phyloP scores from a whole-genome alignment of 2,329 filamentous ascomycete genomes.

The Aspergillus arachidicola region DNA sequence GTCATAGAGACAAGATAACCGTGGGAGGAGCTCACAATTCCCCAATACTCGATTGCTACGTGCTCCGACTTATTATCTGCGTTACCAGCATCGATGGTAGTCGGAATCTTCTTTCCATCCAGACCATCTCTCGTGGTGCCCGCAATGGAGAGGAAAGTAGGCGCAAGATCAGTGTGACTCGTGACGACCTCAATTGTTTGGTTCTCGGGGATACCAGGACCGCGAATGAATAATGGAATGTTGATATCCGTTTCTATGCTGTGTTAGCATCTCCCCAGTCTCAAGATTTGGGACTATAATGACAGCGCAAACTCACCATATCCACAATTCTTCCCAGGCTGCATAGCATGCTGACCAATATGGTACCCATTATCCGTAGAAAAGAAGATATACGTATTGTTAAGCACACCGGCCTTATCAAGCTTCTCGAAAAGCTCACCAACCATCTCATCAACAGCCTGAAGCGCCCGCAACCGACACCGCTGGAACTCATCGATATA shows the following conservation, averaged over 20 bases:
- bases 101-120: constrained; percentile 57
- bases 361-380: constrained; percentile 64
- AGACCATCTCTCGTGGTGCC: constrained; percentile 50
- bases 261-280: neutral
- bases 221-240: constrained; percentile 60
- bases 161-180: constrained; percentile 65
- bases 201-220: constrained; percentile 55
- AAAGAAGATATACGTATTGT: constrained; percentile 61
- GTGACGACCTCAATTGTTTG: constrained; percentile 53
- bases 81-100: constrained; percentile 32
- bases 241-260: constrained; percentile 51
- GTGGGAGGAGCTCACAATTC: constrained; percentile 27
- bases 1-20: neutral
- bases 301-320: constrained; percentile 49
- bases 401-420: constrained; percentile 42
- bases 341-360: constrained; percentile 59
- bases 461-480: constrained; percentile 51
- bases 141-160: constrained; percentile 56
- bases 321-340: constrained; percentile 59
- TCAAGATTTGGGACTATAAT: no score
- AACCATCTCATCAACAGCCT: constrained; percentile 58
- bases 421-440: constrained; percentile 47
- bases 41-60: constrained; percentile 63
- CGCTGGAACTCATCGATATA: constrained; percentile 57
- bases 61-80: constrained; percentile 50